A percentile compares a stretch with the other conserved stretches of the same genome.
These are phyloP conservation scores for Rhizopogon vesiculosus DNA, from an alignment of 768 basidiomycete species.

Conservation along the genomic window DNA sequence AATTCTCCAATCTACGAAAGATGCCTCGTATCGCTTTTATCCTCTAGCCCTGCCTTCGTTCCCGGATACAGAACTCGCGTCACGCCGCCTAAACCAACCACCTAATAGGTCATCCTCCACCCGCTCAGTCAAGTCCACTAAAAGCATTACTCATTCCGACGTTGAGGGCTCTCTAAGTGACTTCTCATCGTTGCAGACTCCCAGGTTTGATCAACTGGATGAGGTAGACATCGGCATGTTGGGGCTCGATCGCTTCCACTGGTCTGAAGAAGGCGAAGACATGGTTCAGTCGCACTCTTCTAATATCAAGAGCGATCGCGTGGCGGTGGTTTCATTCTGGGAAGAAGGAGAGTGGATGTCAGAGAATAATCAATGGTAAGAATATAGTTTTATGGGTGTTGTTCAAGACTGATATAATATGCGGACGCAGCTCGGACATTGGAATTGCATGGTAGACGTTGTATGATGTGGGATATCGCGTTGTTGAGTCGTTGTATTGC, in stretches of 20 bases:
- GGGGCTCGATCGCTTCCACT: constrained; percentile 20
- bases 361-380: constrained; percentile 3
- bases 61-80: not conserved
- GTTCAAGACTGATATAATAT: not conserved
- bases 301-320: constrained; percentile 18
- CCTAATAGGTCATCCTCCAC: not conserved
- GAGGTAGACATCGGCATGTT: constrained; percentile 18
- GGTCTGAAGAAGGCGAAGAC: constrained; percentile 13
- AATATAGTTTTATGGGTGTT: not conserved
- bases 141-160: not conserved
- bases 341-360: constrained; percentile 5
- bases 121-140: constrained; percentile 6
- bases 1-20: not conserved
- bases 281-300: constrained; percentile 1
- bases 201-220: constrained; percentile 4
- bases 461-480: not conserved
- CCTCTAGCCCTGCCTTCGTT: not conserved
- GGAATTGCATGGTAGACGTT: not conserved
- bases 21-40: constrained; percentile 10
- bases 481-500: not conserved
- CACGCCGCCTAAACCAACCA: not conserved
- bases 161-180: constrained; percentile 2
- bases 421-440: not conserved
- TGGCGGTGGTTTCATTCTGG: constrained; percentile 15
- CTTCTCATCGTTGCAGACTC: constrained; percentile 12